Evolutionary conservation across 2,329 filamentous ascomycete species (phyloP).

Genomic region (Pleoardoris graminearum): DNA sequence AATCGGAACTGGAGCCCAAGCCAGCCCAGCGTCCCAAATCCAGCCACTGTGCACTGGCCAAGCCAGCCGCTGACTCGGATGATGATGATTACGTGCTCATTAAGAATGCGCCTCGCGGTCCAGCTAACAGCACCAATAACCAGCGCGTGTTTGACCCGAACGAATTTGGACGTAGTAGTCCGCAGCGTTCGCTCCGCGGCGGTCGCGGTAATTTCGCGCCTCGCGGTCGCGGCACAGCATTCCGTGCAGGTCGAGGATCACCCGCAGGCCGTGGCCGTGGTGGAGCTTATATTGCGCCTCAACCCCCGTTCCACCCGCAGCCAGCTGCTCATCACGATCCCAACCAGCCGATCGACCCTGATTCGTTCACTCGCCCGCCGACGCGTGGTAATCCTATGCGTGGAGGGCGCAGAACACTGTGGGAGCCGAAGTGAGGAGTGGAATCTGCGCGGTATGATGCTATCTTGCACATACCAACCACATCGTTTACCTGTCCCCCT

Average conservation of each 20-base stretch:
- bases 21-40: constrained; percentile 32
- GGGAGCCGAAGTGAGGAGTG: constrained; percentile 44
- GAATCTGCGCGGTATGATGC: neutral
- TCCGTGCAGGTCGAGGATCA: constrained; percentile 34
- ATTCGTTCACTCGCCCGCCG: constrained; percentile 45
- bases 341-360: constrained; percentile 45
- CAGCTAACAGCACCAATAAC: constrained; percentile 30
- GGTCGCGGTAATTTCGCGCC: constrained; percentile 30
- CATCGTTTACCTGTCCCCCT: neutral
- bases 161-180: constrained; percentile 49
- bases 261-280: constrained; percentile 39
- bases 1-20: constrained; percentile 21
- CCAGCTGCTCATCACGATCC: constrained; percentile 38
- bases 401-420: constrained; percentile 43
- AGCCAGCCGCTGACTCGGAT: constrained; percentile 31
- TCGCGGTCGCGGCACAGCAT: constrained; percentile 29
- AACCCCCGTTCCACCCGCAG: constrained; percentile 28
- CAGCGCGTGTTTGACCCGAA: constrained; percentile 53
- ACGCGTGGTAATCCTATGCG: constrained; percentile 34
- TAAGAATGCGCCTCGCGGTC: constrained; percentile 43
- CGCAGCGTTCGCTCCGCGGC: constrained; percentile 37
- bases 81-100: constrained; percentile 47
- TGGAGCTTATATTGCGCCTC: constrained; percentile 35
- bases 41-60: constrained; percentile 24
- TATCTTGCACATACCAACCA: neutral